A percentile compares a stretch with the other conserved stretches of the same genome.
These are phyloP conservation scores for Priceomyces carsonii DNA, from an alignment of 805 yeast genomes.

Conservation along the genomic window DNA sequence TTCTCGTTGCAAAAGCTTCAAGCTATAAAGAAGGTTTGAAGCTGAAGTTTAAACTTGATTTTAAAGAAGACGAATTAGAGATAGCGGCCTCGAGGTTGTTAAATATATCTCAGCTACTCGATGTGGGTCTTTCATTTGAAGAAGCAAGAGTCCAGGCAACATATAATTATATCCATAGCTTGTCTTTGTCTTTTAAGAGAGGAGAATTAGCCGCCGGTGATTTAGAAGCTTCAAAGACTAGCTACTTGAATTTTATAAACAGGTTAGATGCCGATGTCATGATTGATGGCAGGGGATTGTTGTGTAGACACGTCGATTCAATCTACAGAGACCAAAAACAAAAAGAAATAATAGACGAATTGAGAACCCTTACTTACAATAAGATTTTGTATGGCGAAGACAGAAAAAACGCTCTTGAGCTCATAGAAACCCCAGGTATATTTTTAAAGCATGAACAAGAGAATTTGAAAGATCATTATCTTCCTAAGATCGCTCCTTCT, in stretches of 20 bases:
- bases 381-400: conserved; percentile 34
- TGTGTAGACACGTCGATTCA: conserved; percentile 38
- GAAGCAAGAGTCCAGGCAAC: conserved; percentile 66
- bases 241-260: conserved; percentile 39
- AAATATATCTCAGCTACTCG: conserved; percentile 43
- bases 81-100: conserved; percentile 49
- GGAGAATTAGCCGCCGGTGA: conserved; percentile 35
- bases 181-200: conserved; percentile 39
- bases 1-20: conserved; percentile 27
- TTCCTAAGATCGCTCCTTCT: conserved; percentile 60
- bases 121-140: conserved; percentile 53
- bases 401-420: conserved; percentile 39
- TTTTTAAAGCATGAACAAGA: conserved; percentile 39
- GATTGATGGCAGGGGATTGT: conserved; percentile 46
- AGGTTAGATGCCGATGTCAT: conserved; percentile 47
- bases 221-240: conserved; percentile 14
- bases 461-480: conserved; percentile 45
- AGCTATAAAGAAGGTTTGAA: conserved; percentile 12
- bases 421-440: conserved; percentile 45
- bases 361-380: conserved; percentile 20
- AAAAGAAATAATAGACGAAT: conserved; percentile 17
- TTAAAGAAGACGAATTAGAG: conserved; percentile 22
- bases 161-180: conserved; percentile 46
- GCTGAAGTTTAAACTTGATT: conserved; percentile 26
- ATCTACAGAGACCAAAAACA: conserved; percentile 24